Evolutionary conservation across 129 eudicot species (phyloP).

Genomic region (Flaveria linearis): DNA sequence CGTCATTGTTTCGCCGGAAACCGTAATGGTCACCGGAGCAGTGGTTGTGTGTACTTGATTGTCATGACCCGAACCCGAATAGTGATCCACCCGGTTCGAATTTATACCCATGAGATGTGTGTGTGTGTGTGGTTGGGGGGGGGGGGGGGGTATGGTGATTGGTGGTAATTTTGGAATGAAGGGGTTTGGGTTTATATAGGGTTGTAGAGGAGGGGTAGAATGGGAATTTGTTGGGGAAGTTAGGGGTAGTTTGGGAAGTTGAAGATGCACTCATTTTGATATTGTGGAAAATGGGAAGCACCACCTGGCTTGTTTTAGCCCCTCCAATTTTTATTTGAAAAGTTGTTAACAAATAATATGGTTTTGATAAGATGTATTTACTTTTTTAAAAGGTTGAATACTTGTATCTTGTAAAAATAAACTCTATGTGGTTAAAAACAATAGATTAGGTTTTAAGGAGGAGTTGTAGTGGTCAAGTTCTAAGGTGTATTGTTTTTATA

Average conservation of each 20-base stretch:
- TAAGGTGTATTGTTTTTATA: too few species aligned
- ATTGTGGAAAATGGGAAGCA: neutral
- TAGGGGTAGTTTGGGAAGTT: conserved; percentile 31
- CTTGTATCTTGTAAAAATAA: too few species aligned
- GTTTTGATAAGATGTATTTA: too few species aligned
- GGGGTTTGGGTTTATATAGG: conserved; percentile 37
- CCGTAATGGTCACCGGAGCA: conserved; percentile 15
- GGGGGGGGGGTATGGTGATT: too few species aligned
- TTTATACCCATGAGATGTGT: conserved; percentile 44
- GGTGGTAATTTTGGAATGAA: conserved; percentile 26
- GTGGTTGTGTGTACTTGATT: neutral
- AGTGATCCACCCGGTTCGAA: conserved; percentile 59
- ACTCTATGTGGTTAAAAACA: too few species aligned
- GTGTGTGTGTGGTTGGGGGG: neutral
- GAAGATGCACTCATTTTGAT: neutral
- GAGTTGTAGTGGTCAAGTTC: too few species aligned
- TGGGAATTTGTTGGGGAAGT: neutral
- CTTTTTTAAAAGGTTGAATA: too few species aligned
- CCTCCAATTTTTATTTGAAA: conserved; percentile 10
- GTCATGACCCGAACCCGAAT: conserved; percentile 41
- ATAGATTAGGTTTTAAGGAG: too few species aligned
- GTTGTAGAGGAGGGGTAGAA: conserved; percentile 9
- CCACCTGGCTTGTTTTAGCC: conserved; percentile 20
- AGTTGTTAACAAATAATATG: neutral
- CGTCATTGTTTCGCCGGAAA: conserved; percentile 20